These are phyloP conservation scores for Cylindrotheca fusiformis DNA, from an alignment of 108 stramenopile species.

Conservation along the genomic window DNA sequence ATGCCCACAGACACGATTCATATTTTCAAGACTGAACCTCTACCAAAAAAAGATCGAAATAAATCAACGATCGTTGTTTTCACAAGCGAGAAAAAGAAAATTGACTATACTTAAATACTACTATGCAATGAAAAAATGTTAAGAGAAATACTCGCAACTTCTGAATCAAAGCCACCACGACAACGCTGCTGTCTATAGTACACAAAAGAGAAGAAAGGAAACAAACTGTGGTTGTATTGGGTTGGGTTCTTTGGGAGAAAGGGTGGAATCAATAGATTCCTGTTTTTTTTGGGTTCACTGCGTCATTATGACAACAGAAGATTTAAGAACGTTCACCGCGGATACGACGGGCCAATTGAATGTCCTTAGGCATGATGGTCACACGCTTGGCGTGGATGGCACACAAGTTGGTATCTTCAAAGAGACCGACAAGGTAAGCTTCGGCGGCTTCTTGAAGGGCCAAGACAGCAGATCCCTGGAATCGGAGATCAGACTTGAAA, in stretches of 20 bases:
- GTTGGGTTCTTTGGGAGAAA: background rate
- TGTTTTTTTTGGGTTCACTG: slow-evolving; percentile 8
- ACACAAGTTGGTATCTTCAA: slow-evolving; percentile 93
- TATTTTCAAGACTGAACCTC: too few relatives aligned
- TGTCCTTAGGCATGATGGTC: slow-evolving; percentile 89
- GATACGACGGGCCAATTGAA: slow-evolving; percentile 64
- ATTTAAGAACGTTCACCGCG: slow-evolving; percentile 74
- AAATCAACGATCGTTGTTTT: too few relatives aligned
- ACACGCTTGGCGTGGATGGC: slow-evolving; percentile 94
- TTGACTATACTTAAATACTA: too few relatives aligned
- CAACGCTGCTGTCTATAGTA: too few relatives aligned
- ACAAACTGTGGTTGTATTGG: too few relatives aligned
- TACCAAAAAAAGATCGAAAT: too few relatives aligned
- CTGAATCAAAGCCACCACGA: too few relatives aligned
- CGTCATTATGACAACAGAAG: background rate
- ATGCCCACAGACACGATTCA: too few relatives aligned
- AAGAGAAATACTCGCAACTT: too few relatives aligned
- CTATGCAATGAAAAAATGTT: too few relatives aligned
- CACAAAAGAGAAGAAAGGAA: too few relatives aligned
- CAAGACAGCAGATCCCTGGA: slow-evolving; percentile 89
- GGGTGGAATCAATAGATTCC: slow-evolving; percentile 30
- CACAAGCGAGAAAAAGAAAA: too few relatives aligned
- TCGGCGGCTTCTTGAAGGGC: slow-evolving; percentile 95
- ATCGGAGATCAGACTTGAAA: slow-evolving; percentile 89
- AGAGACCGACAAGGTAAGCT: slow-evolving; percentile 83